These are phyloP conservation scores for Phytophthora niederhauseri DNA, from an alignment of 352 stramenopile species.

Conservation along the genomic window DNA sequence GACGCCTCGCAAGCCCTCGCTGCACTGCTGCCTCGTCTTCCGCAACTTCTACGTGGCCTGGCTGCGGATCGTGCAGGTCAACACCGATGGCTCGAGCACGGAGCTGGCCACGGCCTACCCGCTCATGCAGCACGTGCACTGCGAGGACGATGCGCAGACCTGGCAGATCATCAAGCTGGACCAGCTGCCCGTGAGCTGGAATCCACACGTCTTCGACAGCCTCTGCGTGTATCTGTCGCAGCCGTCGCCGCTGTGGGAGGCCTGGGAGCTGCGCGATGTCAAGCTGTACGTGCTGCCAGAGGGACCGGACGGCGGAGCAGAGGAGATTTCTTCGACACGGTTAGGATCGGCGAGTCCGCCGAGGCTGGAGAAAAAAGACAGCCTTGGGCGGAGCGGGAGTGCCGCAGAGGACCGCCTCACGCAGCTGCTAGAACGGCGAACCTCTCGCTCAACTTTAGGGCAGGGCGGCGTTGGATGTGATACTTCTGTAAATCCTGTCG, in stretches of 20 bases:
- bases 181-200: constrained; percentile 42
- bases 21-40: constrained; percentile 50
- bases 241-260: constrained; percentile 61
- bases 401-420: constrained; percentile 18
- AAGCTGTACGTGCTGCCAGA: constrained; percentile 42
- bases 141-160: constrained; percentile 72
- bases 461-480: constrained; percentile 1
- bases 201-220: constrained; percentile 44
- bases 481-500: constrained; percentile 9
- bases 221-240: constrained; percentile 67
- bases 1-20: constrained; percentile 13
- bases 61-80: constrained; percentile 58
- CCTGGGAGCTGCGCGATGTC: constrained; percentile 59
- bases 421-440: constrained; percentile 20
- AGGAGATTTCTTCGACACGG: neutral
- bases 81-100: constrained; percentile 44
- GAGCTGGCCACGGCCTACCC: constrained; percentile 47
- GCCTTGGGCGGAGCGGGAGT: constrained; percentile 6
- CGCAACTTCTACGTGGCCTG: constrained; percentile 74
- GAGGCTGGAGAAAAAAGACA: constrained; percentile 8
- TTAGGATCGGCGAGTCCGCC: neutral
- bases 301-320: neutral
- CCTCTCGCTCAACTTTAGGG: constrained; percentile 13
- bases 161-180: constrained; percentile 68
- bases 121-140: constrained; percentile 67